Conservation (phyloP, 1,139 yeast species). For the Candida tetrigidarum region DNA sequence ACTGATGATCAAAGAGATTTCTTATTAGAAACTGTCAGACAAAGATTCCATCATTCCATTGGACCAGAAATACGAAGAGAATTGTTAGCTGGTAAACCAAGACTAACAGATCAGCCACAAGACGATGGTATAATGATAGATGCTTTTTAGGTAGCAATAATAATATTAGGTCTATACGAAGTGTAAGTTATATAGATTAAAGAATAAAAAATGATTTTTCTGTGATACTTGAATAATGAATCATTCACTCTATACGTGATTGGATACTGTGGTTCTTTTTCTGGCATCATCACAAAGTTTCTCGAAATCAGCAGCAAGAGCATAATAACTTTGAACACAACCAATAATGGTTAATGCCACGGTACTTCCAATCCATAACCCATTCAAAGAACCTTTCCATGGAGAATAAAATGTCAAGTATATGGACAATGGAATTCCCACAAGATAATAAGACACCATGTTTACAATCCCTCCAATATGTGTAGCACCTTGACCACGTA, state of each 20-base stretch:
- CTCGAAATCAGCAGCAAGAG: slow-evolving; percentile 44
- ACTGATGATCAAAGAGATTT: slow-evolving; percentile 98
- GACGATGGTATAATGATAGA: slow-evolving; percentile 44
- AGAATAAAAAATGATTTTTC: background rate
- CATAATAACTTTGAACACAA: slow-evolving; percentile 50
- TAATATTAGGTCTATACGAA: too few species aligned
- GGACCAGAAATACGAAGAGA: slow-evolving; percentile 97
- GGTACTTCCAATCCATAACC: slow-evolving; percentile 59
- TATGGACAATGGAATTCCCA: slow-evolving; percentile 56
- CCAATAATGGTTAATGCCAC: slow-evolving; percentile 57
- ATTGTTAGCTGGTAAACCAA: slow-evolving; percentile 74
- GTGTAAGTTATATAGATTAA: background rate
- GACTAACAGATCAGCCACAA: slow-evolving; percentile 31
- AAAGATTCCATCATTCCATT: slow-evolving; percentile 84
- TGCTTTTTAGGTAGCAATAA: slow-evolving; percentile 31
- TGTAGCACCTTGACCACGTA: slow-evolving; percentile 64
- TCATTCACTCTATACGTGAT: slow-evolving; percentile 11
- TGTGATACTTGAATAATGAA: background rate
- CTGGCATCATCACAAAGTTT: slow-evolving; percentile 46
- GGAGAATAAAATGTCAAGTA: slow-evolving; percentile 52
- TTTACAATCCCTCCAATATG: slow-evolving; percentile 62
- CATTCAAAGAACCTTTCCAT: slow-evolving; percentile 48
- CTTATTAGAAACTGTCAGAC: slow-evolving; percentile 86
- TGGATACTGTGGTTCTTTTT: slow-evolving; percentile 32
- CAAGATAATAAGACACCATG: slow-evolving; percentile 52